Conservation (phyloP, 306 rosid species). For the Castanospermum australe region DNA sequence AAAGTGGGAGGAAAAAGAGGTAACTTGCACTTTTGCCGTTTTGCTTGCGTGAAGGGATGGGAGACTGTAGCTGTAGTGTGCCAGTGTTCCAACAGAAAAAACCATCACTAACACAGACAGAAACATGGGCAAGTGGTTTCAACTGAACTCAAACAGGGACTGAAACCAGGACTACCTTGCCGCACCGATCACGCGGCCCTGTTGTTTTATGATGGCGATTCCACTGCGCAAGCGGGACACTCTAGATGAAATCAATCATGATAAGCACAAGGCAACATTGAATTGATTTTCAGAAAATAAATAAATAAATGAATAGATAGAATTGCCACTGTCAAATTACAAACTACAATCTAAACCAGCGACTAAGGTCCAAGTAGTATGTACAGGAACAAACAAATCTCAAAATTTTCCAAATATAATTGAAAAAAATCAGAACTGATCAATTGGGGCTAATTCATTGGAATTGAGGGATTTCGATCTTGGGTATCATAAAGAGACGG, state of each 20-base stretch:
- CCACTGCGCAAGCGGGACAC: background rate
- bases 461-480: constrained; percentile 40
- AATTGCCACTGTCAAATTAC: constrained; percentile 26
- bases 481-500: constrained; percentile 46
- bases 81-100: constrained; percentile 28
- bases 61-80: background rate
- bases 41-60: constrained; percentile 12
- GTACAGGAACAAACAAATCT: constrained; percentile 23
- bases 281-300: background rate
- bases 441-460: background rate
- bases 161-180: constrained; percentile 30
- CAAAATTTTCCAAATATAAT: background rate
- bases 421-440: background rate
- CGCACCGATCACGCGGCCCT: constrained; percentile 31
- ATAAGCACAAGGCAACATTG: background rate
- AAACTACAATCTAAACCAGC: constrained; percentile 18
- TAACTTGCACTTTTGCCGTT: background rate
- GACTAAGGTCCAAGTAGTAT: constrained; percentile 15
- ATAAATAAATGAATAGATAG: constrained; percentile 35
- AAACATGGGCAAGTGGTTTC: constrained; percentile 37
- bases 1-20: background rate
- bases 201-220: constrained; percentile 15
- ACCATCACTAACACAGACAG: constrained; percentile 27
- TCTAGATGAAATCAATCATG: background rate
- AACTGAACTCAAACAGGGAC: constrained; percentile 30